These are phyloP conservation scores for Fraxinus latifolia DNA, from an alignment of 305 asterid genomes.

Conservation along the genomic window DNA sequence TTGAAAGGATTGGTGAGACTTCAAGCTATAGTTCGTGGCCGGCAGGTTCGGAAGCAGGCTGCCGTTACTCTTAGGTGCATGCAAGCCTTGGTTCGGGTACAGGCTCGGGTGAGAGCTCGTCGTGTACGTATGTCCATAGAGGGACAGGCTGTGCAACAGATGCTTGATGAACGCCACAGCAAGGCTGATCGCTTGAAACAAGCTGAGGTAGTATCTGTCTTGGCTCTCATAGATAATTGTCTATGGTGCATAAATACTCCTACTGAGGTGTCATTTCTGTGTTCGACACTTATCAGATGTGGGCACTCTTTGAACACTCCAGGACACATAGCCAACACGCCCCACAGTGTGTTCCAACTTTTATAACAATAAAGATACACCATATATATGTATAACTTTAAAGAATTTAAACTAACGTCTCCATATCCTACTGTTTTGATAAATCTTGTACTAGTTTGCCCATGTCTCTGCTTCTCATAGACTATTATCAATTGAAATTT, in stretches of 20 bases:
- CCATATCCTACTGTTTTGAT: background rate
- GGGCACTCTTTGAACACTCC: background rate
- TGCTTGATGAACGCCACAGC: slow-evolving; percentile 60
- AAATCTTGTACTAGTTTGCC: background rate
- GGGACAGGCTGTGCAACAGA: slow-evolving; percentile 82
- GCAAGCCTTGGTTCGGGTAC: slow-evolving; percentile 94
- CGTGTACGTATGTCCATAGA: slow-evolving; percentile 81
- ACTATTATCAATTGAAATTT: background rate
- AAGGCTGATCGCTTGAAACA: slow-evolving; percentile 51
- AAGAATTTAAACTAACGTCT: background rate
- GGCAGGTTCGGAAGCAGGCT: slow-evolving; percentile 90
- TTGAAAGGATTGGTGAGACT: slow-evolving; percentile 89
- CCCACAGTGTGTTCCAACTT: background rate
- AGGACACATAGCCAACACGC: background rate
- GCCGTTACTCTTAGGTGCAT: slow-evolving; percentile 91
- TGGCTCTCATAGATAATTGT: background rate
- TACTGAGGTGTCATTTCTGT: background rate
- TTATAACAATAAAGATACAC: background rate
- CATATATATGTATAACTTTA: background rate
- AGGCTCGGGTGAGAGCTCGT: slow-evolving; percentile 86
- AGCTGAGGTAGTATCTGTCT: slow-evolving; percentile 61
- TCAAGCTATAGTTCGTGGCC: slow-evolving; percentile 86
- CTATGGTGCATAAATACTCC: background rate
- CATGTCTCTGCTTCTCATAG: background rate
- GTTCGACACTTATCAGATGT: background rate